phyloP scores from a whole-genome alignment of 2,329 filamentous ascomycete species.

The Cytospora mali region DNA sequence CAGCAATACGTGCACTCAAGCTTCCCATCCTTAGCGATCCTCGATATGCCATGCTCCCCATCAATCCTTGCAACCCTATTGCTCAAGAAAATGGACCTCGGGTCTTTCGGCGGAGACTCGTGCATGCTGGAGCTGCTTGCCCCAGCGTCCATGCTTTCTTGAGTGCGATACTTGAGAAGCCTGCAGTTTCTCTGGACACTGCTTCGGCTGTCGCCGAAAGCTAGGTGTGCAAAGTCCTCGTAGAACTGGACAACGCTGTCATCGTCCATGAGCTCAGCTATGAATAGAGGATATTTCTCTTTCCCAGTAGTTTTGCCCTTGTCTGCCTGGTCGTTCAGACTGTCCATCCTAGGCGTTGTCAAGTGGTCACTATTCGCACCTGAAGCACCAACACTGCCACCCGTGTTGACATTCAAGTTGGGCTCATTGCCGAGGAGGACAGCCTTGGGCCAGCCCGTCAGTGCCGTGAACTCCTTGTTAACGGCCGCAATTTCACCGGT shows the following conservation, averaged over 20 bases:
- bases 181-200: constrained; percentile 83
- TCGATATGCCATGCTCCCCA: constrained; percentile 77
- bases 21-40: constrained; percentile 83
- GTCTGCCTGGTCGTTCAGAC: constrained; percentile 43
- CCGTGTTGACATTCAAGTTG: constrained; percentile 84
- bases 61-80: constrained; percentile 64
- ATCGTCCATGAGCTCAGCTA: constrained; percentile 91
- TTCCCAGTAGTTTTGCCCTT: constrained; percentile 45
- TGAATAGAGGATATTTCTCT: constrained; percentile 76
- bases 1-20: constrained; percentile 96
- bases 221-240: constrained; percentile 89
- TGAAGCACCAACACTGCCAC: constrained; percentile 48
- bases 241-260: constrained; percentile 94
- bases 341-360: constrained; percentile 55
- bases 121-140: constrained; percentile 34
- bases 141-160: constrained; percentile 54
- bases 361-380: constrained; percentile 46
- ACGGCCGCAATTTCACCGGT: constrained; percentile 95
- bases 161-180: constrained; percentile 85
- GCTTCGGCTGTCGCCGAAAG: constrained; percentile 87
- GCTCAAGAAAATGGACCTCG: constrained; percentile 55
- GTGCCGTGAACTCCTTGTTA: constrained; percentile 93
- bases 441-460: constrained; percentile 93
- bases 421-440: constrained; percentile 84
- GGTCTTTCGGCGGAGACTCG: constrained; percentile 50